These are phyloP conservation scores for Lomentospora prolificans DNA, from an alignment of 2,329 filamentous ascomycete genomes.

Conservation along the genomic window DNA sequence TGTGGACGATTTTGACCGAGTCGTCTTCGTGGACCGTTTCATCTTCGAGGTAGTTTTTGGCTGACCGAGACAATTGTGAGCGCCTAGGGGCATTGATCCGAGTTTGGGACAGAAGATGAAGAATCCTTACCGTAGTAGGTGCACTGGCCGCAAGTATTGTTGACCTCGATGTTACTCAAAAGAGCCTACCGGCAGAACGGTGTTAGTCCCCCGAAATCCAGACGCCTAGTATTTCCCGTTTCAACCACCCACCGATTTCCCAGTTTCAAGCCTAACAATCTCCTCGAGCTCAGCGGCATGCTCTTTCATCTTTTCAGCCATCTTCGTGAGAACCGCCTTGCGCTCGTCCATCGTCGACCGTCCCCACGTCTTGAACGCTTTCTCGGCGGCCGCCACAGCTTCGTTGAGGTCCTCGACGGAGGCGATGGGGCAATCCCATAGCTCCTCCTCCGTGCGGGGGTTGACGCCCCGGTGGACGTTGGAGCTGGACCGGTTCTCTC, in stretches of 20 bases:
- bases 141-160: background rate
- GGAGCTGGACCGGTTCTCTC: background rate
- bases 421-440: constrained; percentile 21
- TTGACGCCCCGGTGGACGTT: constrained; percentile 14
- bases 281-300: constrained; percentile 12
- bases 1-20: constrained; percentile 20
- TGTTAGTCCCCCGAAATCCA: background rate
- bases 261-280: constrained; percentile 14
- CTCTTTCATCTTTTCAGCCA: constrained; percentile 29
- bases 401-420: constrained; percentile 19
- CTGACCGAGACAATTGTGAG: too few species aligned
- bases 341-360: constrained; percentile 18
- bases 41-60: constrained; percentile 10
- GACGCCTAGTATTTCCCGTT: too few species aligned
- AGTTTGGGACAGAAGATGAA: too few species aligned
- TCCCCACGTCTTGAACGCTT: constrained; percentile 21
- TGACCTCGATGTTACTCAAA: background rate
- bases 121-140: constrained; percentile 1
- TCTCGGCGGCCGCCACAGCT: constrained; percentile 18
- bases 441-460: constrained; percentile 21
- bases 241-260: constrained; percentile 16
- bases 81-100: too few species aligned
- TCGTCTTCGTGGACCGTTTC: constrained; percentile 16
- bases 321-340: constrained; percentile 18
- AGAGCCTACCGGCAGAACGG: background rate